Conservation (phyloP, 2,329 filamentous ascomycete species). For the Podosphaera fusca region DNA sequence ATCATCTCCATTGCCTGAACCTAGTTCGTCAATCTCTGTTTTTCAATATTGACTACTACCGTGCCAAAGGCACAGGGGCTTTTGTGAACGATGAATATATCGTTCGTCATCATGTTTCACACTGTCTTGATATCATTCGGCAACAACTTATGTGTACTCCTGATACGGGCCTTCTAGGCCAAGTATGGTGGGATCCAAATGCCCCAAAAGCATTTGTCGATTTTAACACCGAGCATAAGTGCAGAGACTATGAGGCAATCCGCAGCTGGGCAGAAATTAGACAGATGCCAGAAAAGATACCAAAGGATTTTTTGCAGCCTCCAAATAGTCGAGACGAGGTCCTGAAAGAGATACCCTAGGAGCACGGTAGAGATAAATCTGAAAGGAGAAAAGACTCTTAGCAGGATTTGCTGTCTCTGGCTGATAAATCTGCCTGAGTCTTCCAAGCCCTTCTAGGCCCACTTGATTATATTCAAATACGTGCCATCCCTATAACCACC, state of each 20-base stretch:
- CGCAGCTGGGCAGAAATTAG: slow-evolving; percentile 26
- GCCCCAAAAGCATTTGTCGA: slow-evolving; percentile 23
- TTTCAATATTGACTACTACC: slow-evolving; percentile 31
- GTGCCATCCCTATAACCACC: no score
- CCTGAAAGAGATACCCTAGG: slow-evolving; percentile 10
- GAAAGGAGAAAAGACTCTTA: no score
- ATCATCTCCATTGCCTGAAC: slow-evolving; percentile 30
- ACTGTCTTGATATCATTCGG: slow-evolving; percentile 30
- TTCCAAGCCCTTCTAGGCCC: no score
- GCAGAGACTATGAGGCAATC: slow-evolving; percentile 28
- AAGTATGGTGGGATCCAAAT: slow-evolving; percentile 27
- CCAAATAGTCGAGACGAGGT: slow-evolving; percentile 9
- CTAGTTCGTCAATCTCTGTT: slow-evolving; percentile 27
- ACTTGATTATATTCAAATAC: no score
- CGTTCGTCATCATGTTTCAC: slow-evolving; percentile 26
- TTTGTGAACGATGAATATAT: slow-evolving; percentile 27
- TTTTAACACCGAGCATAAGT: slow-evolving; percentile 30
- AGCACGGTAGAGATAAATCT: not conserved
- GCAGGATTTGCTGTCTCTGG: no score
- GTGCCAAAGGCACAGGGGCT: slow-evolving; percentile 20
- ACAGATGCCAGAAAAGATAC: slow-evolving; percentile 18
- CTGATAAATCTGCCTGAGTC: no score
- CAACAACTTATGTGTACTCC: slow-evolving; percentile 32
- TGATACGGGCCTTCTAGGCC: slow-evolving; percentile 28
- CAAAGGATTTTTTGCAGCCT: slow-evolving; percentile 11